Percentiles rank a stretch among this genome's conserved stretches.
Conservation (phyloP, 1,139 yeast species). For the Nakaseomyces bracarensis region DNA sequence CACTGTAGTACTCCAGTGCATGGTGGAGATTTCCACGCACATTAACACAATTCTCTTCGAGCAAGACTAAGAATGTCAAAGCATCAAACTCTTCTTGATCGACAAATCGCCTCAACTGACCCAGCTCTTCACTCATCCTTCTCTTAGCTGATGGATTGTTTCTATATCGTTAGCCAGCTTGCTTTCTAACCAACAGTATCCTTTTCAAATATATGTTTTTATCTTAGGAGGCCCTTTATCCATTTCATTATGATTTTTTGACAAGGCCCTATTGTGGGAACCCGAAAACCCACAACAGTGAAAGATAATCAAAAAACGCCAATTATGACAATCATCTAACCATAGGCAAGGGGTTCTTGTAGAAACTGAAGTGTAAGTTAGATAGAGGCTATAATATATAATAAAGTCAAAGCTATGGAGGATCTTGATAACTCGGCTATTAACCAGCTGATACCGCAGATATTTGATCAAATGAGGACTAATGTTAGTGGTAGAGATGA, state of each 20-base stretch:
- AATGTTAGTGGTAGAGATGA: constrained; percentile 13
- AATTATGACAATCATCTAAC: background rate
- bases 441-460: constrained; percentile 26
- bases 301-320: background rate
- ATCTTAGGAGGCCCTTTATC: too few species aligned
- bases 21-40: background rate
- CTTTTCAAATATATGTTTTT: too few species aligned
- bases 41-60: background rate
- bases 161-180: background rate
- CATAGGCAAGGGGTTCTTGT: too few species aligned
- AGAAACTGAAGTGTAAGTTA: too few species aligned
- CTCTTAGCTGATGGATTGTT: background rate
- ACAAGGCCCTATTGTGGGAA: too few species aligned
- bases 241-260: too few species aligned
- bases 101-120: background rate
- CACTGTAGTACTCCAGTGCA: background rate
- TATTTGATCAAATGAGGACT: constrained; percentile 28
- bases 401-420: too few species aligned
- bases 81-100: background rate
- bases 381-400: too few species aligned
- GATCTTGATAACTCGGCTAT: constrained; percentile 17
- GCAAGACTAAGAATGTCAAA: background rate
- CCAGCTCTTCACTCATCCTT: background rate
- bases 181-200: too few species aligned
- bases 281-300: background rate